Conservation (phyloP, 495 filamentous ascomycete species). For the Gamarada debralockiae region DNA sequence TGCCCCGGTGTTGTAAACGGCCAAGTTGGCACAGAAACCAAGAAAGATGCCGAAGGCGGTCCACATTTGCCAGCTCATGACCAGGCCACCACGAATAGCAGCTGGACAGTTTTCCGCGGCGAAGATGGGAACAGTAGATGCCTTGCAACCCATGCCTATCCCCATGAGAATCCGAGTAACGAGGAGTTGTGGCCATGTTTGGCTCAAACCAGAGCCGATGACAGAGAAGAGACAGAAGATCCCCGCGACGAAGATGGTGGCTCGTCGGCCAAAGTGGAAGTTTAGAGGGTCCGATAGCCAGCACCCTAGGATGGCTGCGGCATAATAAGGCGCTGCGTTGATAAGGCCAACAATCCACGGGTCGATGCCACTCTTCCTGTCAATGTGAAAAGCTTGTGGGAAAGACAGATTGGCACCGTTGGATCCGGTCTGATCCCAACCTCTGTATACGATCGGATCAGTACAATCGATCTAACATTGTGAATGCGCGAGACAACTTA, state of each 20-base stretch:
- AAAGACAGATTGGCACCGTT: conserved; percentile 21
- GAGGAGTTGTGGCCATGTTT: conserved; percentile 61
- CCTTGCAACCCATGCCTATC: conserved; percentile 66
- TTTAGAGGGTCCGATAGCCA: conserved; percentile 76
- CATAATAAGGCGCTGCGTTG: conserved; percentile 48
- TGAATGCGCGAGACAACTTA: no score
- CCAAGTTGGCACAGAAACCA: conserved; percentile 56
- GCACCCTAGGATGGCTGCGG: conserved; percentile 43
- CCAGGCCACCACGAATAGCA: conserved; percentile 69
- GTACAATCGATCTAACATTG: no score
- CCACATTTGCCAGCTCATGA: conserved; percentile 87
- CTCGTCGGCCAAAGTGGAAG: conserved; percentile 58
- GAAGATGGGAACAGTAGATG: conserved; percentile 63
- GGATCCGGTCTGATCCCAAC: conserved; percentile 27
- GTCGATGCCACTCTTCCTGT: not conserved
- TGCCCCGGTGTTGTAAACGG: conserved; percentile 47
- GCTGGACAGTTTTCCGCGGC: conserved; percentile 76
- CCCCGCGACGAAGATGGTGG: conserved; percentile 60
- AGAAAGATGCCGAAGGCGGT: conserved; percentile 77
- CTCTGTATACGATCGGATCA: conserved; percentile 18
- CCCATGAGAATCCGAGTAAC: conserved; percentile 54
- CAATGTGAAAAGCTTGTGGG: conserved; percentile 25
- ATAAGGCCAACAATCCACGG: conserved; percentile 56
- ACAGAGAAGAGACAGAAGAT: conserved; percentile 31
- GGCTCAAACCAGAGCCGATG: conserved; percentile 61